Base-by-base conservation (phyloP, 345 rosid genomes). In the Erysimum cheiranthoides region DNA sequence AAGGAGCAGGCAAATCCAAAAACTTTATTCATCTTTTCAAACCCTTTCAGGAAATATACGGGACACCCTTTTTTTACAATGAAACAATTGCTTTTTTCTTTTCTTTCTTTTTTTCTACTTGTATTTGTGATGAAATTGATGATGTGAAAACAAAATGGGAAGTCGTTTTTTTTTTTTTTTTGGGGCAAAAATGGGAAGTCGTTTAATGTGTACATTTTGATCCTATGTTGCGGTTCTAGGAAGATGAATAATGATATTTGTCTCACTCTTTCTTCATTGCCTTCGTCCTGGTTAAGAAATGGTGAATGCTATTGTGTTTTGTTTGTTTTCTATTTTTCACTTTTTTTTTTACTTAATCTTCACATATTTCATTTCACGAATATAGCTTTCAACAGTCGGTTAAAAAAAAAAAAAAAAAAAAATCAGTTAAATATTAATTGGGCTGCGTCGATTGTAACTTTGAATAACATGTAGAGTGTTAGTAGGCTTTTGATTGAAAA, bases 1-100 rank as follows among this genome's bases (percentile, higher is more conserved):
- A 18, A 67, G 30, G 27, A 52, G 18, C 39, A 10, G 62, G n/a
- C 64, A 57, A 28, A 56, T 17, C 61, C 47, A 51, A 25, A 16
- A 28, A 51, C 35, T 51, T 10, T 8, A 5, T 50, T 51, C 36
- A 21, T 36, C 12, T 51, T 67, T 21, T 34, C 7, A 18, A 16
- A 34, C 46, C 7, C 40, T 8, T 32, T 9, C 25, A 21, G 25
- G 25, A 21, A 21, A 21, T 21, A 21, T 21, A 21, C 1, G 25
- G 25, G 25, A 1, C 25, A 1, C 25, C 7, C 39, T 8, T 25
- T 32, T 9, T 5, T 16, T 9, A 14, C 35, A 11, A 30, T 54
- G 36, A 54, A 30, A 53, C 36, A 13, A 13, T 53, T 28, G 10
- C 6, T 54, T 35, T 3, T 35, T 7, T 13, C 28, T 35, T 1